Evolutionary conservation across 305 asterid genomes (phyloP).

Genomic region (Fraxinus angustifolia): DNA sequence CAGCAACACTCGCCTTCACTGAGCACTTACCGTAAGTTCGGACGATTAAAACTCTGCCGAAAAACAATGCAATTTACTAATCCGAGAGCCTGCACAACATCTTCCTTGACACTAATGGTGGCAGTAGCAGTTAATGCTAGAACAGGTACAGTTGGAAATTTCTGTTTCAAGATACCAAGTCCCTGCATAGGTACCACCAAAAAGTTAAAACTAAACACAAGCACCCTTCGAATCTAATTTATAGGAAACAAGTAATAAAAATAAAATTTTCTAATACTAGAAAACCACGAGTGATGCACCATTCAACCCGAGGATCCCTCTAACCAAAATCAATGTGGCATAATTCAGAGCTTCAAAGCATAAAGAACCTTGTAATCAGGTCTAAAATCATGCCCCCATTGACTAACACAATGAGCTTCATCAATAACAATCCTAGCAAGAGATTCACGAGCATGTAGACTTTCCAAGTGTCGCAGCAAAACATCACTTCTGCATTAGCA

Average conservation of each 20-base stretch:
- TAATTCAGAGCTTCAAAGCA: conserved; percentile 18
- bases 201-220: conserved; percentile 25
- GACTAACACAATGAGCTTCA: conserved; percentile 99
- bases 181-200: conserved; percentile 54
- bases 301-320: conserved; percentile 2
- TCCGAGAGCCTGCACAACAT: conserved; percentile 99
- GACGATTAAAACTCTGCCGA: conserved; percentile 96
- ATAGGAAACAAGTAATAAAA: conserved; percentile 15
- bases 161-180: conserved; percentile 89
- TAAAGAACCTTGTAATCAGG: conserved; percentile 93
- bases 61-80: conserved; percentile 85
- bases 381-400: conserved; percentile 99
- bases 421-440: conserved; percentile 95
- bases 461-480: conserved; percentile 84
- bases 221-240: conserved; percentile 6
- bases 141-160: conserved; percentile 84
- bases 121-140: conserved; percentile 99
- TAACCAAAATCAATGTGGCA: conserved; percentile 10
- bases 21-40: conserved; percentile 69
- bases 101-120: conserved; percentile 91
- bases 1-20: conserved; percentile 20
- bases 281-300: conserved; percentile 8
- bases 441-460: conserved; percentile 65
- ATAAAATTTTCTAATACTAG: neutral
- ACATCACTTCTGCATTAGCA: conserved; percentile 77